phyloP scores from a whole-genome alignment of 2,329 filamentous ascomycete genomes.

The Fusarium continuum region DNA sequence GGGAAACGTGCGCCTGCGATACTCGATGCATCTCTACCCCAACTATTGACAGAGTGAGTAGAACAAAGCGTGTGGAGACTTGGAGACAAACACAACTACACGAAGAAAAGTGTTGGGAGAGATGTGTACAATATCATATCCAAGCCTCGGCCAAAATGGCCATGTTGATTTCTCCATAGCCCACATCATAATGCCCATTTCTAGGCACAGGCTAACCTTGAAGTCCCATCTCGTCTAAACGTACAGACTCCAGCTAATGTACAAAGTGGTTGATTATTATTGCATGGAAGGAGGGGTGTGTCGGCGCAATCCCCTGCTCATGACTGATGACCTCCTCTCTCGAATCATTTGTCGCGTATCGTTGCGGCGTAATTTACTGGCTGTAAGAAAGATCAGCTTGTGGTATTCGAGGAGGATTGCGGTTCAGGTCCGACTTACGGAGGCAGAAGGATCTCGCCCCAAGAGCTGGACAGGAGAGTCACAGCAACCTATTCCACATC shows the following conservation, averaged over 20 bases:
- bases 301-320: not conserved
- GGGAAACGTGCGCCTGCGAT: not conserved
- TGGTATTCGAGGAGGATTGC: not conserved
- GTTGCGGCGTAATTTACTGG: slow-evolving; percentile 37
- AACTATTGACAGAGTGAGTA: not conserved
- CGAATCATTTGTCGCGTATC: slow-evolving; percentile 8
- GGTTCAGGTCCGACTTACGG: slow-evolving; percentile 56
- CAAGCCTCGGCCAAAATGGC: slow-evolving; percentile 10
- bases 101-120: not conserved
- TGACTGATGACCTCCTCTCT: not conserved
- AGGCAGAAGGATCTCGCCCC: slow-evolving; percentile 73
- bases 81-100: too few species aligned
- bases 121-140: not conserved
- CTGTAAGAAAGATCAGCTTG: slow-evolving; percentile 26
- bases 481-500: slow-evolving; percentile 63
- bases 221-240: slow-evolving; percentile 38
- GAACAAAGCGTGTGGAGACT: too few species aligned
- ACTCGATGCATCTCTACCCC: too few species aligned
- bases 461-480: slow-evolving; percentile 72
- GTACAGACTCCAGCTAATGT: slow-evolving; percentile 45
- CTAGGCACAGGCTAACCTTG: slow-evolving; percentile 20
- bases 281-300: slow-evolving; percentile 2
- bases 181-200: slow-evolving; percentile 32
- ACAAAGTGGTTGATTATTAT: slow-evolving; percentile 39
- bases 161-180: slow-evolving; percentile 29